Conservation (phyloP, 257 asterid genomes). For the Przewalskia tangutica region DNA sequence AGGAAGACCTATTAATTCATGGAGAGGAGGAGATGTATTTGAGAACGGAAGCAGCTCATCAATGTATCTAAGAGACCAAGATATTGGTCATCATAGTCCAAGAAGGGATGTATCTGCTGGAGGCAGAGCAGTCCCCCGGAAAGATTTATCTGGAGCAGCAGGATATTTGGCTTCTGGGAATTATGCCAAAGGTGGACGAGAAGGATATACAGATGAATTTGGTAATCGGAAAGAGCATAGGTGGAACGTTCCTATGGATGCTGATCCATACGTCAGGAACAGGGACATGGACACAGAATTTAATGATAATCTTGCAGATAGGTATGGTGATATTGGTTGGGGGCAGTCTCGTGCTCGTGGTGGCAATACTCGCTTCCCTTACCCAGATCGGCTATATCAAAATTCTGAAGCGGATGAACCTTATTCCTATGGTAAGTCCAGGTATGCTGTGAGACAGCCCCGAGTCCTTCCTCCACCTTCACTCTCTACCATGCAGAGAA, state of each 20-base stretch:
- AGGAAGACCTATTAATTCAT: constrained; percentile 48
- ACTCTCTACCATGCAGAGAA: constrained; percentile 49
- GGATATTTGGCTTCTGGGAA: constrained; percentile 47
- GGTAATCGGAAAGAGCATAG: constrained; percentile 53
- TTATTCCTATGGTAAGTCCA: constrained; percentile 66
- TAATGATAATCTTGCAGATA: constrained; percentile 43
- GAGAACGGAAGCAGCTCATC: constrained; percentile 41
- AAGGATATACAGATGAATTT: constrained; percentile 53
- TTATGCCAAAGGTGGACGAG: constrained; percentile 40
- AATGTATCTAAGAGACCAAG: constrained; percentile 41
- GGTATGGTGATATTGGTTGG: constrained; percentile 62
- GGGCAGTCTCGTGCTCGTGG: constrained; percentile 37
- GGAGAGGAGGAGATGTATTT: constrained; percentile 53
- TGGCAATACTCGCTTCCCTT: constrained; percentile 37
- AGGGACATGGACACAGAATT: constrained; percentile 53
- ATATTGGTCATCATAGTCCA: constrained; percentile 50
- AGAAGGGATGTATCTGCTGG: constrained; percentile 48
- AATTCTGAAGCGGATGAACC: constrained; percentile 52
- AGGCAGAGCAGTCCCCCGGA: constrained; percentile 47
- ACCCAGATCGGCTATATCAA: constrained; percentile 49
- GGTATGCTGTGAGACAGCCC: constrained; percentile 87
- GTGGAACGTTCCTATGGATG: constrained; percentile 55
- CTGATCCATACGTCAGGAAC: constrained; percentile 43
- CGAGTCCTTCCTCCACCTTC: constrained; percentile 92
- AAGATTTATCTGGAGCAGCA: constrained; percentile 55